phyloP scores from a whole-genome alignment of 1,284 basidiomycete genomes.

The Uromyces viciae-fabae region DNA sequence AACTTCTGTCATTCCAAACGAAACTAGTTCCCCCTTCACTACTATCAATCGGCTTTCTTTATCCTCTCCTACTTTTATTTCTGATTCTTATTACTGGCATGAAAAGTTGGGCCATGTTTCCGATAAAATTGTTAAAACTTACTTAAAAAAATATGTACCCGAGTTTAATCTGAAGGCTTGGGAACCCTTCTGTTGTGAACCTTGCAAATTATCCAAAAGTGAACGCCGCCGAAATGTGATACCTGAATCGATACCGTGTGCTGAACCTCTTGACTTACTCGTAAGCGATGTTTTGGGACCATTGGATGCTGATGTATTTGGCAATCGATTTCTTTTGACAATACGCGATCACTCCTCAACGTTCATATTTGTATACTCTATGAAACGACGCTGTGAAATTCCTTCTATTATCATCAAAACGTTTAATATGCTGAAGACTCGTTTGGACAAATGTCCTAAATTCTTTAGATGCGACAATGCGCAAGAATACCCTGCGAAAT shows the following conservation, averaged over 20 bases:
- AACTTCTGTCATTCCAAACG: no score
- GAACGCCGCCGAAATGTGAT: not conserved
- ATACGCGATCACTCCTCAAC: no score
- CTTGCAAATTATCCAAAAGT: not conserved
- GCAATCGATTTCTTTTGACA: no score
- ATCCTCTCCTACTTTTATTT: no score
- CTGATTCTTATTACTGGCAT: not conserved
- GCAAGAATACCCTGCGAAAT: not conserved
- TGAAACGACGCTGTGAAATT: no score
- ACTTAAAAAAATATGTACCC: not conserved
- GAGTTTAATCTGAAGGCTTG: not conserved
- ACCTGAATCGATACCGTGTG: not conserved
- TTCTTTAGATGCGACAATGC: not conserved
- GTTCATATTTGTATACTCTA: no score
- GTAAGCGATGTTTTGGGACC: not conserved
- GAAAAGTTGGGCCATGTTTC: not conserved
- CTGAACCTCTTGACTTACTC: not conserved
- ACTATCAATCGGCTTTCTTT: no score
- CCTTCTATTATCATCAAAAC: no score
- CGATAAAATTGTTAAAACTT: not conserved
- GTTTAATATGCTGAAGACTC: no score
- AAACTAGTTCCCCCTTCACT: no score
- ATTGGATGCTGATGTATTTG: no score
- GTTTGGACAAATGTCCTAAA: no score
- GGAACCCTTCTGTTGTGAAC: not conserved